phyloP scores from a whole-genome alignment of 352 stramenopile species.

The Phytopythium kandeliae region DNA sequence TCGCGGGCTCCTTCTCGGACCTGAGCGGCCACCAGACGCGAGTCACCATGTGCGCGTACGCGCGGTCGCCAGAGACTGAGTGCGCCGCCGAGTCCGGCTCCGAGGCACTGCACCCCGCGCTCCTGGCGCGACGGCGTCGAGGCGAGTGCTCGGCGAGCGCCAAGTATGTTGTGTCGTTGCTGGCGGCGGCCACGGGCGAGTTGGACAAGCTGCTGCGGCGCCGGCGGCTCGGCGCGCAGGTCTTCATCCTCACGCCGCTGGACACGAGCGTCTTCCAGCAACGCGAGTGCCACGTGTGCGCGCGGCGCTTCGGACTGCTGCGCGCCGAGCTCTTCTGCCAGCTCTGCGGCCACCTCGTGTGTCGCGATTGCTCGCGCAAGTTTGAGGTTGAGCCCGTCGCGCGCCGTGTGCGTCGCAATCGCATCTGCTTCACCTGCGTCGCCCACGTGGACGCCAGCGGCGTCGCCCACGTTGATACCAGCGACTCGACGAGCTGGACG shows the following conservation, averaged over 20 bases:
- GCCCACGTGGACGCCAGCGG: slow-evolving; percentile 43
- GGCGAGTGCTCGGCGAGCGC: slow-evolving; percentile 13
- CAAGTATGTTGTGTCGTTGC: slow-evolving; percentile 43
- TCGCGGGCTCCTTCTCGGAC: slow-evolving; percentile 38
- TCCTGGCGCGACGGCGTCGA: background rate
- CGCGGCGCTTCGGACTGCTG: slow-evolving; percentile 44
- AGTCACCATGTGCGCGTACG: slow-evolving; percentile 58
- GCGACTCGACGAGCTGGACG: slow-evolving; percentile 5
- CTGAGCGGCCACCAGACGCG: slow-evolving; percentile 45
- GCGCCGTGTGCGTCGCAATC: slow-evolving; percentile 39
- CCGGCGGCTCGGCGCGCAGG: slow-evolving; percentile 46
- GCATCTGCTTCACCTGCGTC: slow-evolving; percentile 58
- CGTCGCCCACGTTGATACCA: slow-evolving; percentile 23
- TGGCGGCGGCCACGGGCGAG: slow-evolving; percentile 39
- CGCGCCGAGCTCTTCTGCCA: slow-evolving; percentile 56
- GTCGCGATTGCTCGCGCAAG: slow-evolving; percentile 56
- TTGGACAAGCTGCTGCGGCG: slow-evolving; percentile 55
- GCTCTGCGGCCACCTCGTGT: slow-evolving; percentile 55
- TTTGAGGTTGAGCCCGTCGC: slow-evolving; percentile 57
- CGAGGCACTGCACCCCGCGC: background rate
- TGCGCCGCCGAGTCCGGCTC: too few relatives aligned
- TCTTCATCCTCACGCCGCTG: slow-evolving; percentile 36
- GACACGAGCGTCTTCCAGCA: slow-evolving; percentile 17
- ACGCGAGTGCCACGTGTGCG: slow-evolving; percentile 38
- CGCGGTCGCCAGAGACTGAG: slow-evolving; percentile 8